A percentile compares a stretch with the other conserved stretches of the same genome.
These are phyloP conservation scores for Pseudotsuga menziesii DNA, from an alignment of 75 land plant species.

Conservation along the genomic window DNA sequence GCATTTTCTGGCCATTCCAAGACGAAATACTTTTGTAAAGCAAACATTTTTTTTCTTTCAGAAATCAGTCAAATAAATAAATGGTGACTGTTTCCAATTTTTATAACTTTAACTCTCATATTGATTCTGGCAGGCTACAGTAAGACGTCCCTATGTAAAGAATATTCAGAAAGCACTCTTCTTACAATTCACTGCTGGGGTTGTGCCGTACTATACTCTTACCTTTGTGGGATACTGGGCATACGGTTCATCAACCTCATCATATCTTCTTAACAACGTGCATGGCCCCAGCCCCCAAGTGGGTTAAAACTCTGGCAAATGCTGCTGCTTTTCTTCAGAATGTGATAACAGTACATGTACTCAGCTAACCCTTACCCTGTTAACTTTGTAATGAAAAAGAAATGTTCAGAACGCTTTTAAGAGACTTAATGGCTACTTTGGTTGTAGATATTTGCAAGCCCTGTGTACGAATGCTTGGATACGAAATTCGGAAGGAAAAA, in stretches of 20 bases:
- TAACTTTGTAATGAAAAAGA: too few species aligned
- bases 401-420: too few species aligned
- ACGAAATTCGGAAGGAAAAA: conserved; percentile 44
- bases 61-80: too few species aligned
- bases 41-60: too few species aligned
- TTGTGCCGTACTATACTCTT: conserved; percentile 49
- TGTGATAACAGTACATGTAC: conserved; percentile 75
- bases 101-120: too few species aligned
- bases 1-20: too few species aligned
- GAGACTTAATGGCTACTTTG: not conserved
- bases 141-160: conserved; percentile 55
- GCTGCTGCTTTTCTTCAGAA: conserved; percentile 72
- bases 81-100: too few species aligned
- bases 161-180: conserved; percentile 75
- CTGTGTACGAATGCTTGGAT: conserved; percentile 82
- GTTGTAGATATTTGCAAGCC: conserved; percentile 79
- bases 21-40: too few species aligned
- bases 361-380: not conserved
- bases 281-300: conserved; percentile 51
- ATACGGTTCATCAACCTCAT: conserved; percentile 54
- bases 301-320: conserved; percentile 56
- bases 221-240: conserved; percentile 87
- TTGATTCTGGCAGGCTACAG: conserved; percentile 48
- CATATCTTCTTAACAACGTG: conserved; percentile 64
- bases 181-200: conserved; percentile 69